phyloP scores from a whole-genome alignment of 495 filamentous ascomycete genomes.

The Sporormia fimetaria region DNA sequence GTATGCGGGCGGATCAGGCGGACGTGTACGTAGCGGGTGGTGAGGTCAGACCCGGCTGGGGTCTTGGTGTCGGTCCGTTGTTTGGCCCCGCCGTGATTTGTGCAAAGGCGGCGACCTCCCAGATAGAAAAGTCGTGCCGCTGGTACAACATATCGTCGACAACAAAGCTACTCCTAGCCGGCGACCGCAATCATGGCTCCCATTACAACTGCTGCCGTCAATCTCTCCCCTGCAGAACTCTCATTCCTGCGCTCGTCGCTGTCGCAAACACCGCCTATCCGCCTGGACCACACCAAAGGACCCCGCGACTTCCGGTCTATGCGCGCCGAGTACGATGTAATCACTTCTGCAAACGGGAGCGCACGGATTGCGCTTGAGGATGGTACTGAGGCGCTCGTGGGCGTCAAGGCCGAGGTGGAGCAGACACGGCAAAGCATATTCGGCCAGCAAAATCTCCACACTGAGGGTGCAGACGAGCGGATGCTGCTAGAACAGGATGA shows the following conservation, averaged over 20 bases:
- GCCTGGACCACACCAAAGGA: slow-evolving; percentile 61
- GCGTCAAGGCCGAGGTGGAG: slow-evolving; percentile 89
- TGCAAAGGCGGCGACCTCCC: no score
- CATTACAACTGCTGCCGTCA: slow-evolving; percentile 27
- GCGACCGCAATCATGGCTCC: slow-evolving; percentile 29
- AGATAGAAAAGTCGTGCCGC: no score
- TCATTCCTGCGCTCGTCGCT: slow-evolving; percentile 91
- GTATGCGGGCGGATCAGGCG: no score
- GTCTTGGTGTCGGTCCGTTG: no score
- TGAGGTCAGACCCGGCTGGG: no score
- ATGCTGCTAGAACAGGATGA: slow-evolving; percentile 26
- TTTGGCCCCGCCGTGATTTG: no score
- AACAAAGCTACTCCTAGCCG: no score
- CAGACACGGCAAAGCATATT: slow-evolving; percentile 36
- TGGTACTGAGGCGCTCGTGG: slow-evolving; percentile 88
- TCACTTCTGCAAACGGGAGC: slow-evolving; percentile 82
- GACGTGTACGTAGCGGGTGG: no score
- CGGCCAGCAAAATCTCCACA: slow-evolving; percentile 2
- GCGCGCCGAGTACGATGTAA: slow-evolving; percentile 75
- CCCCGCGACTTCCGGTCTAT: slow-evolving; percentile 83
- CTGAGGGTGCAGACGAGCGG: slow-evolving; percentile 25
- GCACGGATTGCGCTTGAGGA: slow-evolving; percentile 89
- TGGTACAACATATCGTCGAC: no score
- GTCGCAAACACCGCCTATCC: slow-evolving; percentile 64
- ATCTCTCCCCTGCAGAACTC: slow-evolving; percentile 89